These are phyloP conservation scores for Pestalotiopsis sp. DNA, from an alignment of 2,329 filamentous ascomycete species.

Conservation along the genomic window DNA sequence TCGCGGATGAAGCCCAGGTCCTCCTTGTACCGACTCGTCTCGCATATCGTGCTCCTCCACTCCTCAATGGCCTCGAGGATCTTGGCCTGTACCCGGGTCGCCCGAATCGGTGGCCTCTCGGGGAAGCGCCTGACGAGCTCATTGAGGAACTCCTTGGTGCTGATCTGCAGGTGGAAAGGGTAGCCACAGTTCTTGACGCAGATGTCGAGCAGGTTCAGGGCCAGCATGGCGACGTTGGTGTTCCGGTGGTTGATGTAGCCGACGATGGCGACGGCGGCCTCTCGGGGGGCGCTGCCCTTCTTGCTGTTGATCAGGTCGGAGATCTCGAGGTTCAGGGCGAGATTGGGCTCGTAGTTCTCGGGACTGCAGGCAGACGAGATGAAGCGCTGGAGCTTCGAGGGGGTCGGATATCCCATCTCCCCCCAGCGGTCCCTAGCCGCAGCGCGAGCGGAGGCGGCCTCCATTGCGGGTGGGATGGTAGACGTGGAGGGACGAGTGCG, in stretches of 20 bases:
- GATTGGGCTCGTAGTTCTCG: conserved; percentile 96
- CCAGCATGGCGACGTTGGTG: conserved; percentile 89
- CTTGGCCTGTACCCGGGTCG: conserved; percentile 84
- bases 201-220: conserved; percentile 91
- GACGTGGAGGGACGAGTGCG: neutral
- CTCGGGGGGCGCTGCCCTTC: conserved; percentile 92
- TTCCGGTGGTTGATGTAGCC: conserved; percentile 96
- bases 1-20: conserved; percentile 95
- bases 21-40: conserved; percentile 96
- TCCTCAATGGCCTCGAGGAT: conserved; percentile 97
- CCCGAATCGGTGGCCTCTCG: conserved; percentile 84
- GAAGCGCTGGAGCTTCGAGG: conserved; percentile 90
- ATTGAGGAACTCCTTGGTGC: conserved; percentile 98
- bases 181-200: conserved; percentile 99
- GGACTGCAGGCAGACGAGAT: conserved; percentile 96
- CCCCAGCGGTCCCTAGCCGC: conserved; percentile 93
- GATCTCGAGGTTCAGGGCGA: conserved; percentile 95
- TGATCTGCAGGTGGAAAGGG: conserved; percentile 97
- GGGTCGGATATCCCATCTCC: conserved; percentile 75
- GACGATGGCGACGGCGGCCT: conserved; percentile 91
- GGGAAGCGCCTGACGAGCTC: conserved; percentile 96
- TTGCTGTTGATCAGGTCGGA: conserved; percentile 95
- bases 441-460: conserved; percentile 94
- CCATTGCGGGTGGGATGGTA: conserved; percentile 60
- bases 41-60: conserved; percentile 97